These are phyloP conservation scores for Polytrichum commune DNA, from an alignment of 225 moss, liverwort and hornwort genomes.

Conservation along the genomic window DNA sequence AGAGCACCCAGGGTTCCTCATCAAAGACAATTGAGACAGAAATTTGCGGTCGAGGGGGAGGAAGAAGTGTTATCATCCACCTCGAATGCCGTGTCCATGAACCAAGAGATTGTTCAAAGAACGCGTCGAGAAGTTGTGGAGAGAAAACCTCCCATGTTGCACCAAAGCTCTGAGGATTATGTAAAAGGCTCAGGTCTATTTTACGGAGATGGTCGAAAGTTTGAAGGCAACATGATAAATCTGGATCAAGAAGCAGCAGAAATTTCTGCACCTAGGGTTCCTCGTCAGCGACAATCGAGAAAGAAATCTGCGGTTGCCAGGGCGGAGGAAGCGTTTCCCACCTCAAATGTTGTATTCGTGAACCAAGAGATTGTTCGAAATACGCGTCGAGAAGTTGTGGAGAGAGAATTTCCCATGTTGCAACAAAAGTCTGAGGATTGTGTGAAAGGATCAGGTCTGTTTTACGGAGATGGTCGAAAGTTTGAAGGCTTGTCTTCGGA, in stretches of 20 bases:
- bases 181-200: constrained; percentile 3
- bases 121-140: neutral
- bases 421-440: neutral
- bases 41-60: neutral
- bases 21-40: neutral
- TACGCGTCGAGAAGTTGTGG: neutral
- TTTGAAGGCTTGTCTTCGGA: constrained; percentile 26
- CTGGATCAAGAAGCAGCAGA: neutral
- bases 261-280: neutral
- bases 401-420: neutral
- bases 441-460: constrained; percentile 1
- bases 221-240: neutral
- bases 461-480: constrained; percentile 36
- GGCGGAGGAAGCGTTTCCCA: neutral
- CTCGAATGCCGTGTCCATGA: neutral
- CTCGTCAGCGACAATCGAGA: neutral
- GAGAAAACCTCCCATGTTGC: neutral
- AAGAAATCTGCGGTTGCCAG: neutral
- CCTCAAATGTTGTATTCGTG: neutral
- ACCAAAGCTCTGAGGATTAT: neutral
- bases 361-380: neutral
- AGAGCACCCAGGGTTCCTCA: neutral
- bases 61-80: neutral
- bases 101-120: neutral
- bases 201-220: constrained; percentile 9